A percentile compares a stretch with the other conserved stretches of the same genome.
Evolutionary conservation across 805 yeast genomes (phyloP).

Genomic region (Wickerhamomyces pijperi): DNA sequence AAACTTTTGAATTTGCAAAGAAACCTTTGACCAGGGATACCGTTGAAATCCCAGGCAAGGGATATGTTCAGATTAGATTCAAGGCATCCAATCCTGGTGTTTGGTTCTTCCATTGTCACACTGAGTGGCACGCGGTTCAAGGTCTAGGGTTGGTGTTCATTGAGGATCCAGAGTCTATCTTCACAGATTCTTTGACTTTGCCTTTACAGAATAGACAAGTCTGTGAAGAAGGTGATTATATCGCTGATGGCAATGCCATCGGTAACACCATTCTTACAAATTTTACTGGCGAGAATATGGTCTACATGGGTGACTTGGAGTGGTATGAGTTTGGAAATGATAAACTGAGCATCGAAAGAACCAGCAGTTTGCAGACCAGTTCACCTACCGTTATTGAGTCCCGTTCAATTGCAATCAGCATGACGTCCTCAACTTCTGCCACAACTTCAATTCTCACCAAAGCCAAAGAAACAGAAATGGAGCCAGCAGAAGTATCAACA

Average conservation of each 20-base stretch:
- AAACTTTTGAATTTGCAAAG: conserved; percentile 28
- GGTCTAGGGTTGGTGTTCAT: conserved; percentile 64
- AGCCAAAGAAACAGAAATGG: not conserved
- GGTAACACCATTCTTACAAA: conserved; percentile 46
- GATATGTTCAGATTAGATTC: conserved; percentile 58
- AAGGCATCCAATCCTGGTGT: conserved; percentile 83
- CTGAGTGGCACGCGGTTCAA: conserved; percentile 77
- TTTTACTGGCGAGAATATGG: conserved; percentile 31
- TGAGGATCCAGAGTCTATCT: conserved; percentile 54
- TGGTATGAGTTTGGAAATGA: not conserved
- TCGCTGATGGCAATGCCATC: conserved; percentile 59
- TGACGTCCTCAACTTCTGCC: too few species aligned
- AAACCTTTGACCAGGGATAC: conserved; percentile 63
- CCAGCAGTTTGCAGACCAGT: too few species aligned
- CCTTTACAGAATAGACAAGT: conserved; percentile 35
- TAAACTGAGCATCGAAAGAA: too few species aligned
- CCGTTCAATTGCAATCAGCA: too few species aligned
- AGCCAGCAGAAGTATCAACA: not conserved
- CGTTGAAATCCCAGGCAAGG: conserved; percentile 54
- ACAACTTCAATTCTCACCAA: too few species aligned
- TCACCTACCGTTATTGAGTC: too few species aligned
- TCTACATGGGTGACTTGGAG: not conserved
- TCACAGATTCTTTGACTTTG: conserved; percentile 22
- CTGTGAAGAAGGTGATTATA: conserved; percentile 36
- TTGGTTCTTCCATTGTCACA: conserved; percentile 91